A percentile compares a stretch with the other conserved stretches of the same genome.
These are phyloP conservation scores for Gossypium arboreum DNA, from an alignment of 345 rosid species.

Conservation along the genomic window DNA sequence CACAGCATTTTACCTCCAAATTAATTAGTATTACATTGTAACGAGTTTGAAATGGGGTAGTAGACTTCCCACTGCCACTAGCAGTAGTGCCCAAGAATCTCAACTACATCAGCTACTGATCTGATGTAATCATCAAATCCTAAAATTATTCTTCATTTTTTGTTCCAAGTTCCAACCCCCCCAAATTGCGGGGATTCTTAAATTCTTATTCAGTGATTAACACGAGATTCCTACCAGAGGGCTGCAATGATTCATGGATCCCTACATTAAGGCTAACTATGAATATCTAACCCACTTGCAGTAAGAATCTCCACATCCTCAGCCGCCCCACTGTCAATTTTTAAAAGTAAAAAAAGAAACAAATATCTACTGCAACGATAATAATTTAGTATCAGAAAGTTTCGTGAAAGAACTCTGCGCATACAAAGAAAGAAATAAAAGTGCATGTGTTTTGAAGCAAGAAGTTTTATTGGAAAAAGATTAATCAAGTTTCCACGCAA, in stretches of 20 bases:
- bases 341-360: neutral
- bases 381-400: neutral
- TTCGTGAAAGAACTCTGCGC: neutral
- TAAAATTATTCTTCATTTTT: neutral
- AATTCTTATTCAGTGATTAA: constrained; percentile 13
- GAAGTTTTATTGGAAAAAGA: neutral
- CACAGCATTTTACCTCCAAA: too few relatives aligned
- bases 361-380: neutral
- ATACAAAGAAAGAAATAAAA: neutral
- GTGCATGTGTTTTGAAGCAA: neutral
- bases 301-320: constrained; percentile 12
- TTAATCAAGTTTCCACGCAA: neutral
- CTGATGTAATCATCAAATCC: neutral
- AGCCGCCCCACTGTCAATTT: neutral
- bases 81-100: constrained; percentile 1
- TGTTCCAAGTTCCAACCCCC: neutral
- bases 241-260: neutral
- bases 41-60: neutral
- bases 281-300: constrained; percentile 23
- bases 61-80: constrained; percentile 31
- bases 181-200: constrained; percentile 35
- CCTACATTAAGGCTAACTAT: neutral
- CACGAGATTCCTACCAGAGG: neutral
- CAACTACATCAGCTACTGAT: neutral
- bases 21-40: too few relatives aligned